Evolutionary conservation across 2,329 filamentous ascomycete species (phyloP), one percentile per base, ranked within the genome.

Genomic region (Xylaria sp.): DNA sequence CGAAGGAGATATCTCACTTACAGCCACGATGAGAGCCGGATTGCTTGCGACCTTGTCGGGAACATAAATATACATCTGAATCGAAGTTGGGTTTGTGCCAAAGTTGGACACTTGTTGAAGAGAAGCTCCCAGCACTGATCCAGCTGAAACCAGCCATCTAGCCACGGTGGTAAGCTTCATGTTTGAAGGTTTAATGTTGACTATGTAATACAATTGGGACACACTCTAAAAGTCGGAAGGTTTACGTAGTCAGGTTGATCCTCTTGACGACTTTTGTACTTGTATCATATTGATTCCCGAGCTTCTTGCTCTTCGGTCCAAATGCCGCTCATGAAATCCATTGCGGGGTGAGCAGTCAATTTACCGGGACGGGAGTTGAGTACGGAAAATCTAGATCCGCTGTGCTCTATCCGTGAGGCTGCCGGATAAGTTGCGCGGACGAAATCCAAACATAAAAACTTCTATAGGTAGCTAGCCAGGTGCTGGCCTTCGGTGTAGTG

Each of bases 1-100:
- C 34, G 5, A 20, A 13, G 18, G 23, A 44, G 46, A n/a, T 15
- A 54, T 60, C 15, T 51, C 28, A 68, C 65, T 37, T 52, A 70
- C 69, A 62, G 69, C 69, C 1, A 70, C 69, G 23, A 79, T 69
- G 23, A 79, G 50, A 15, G 76, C 67, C 13, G 77, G 77, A 10
- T 72, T 77, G n/a, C 67, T 50, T 18, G 75, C 74, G 12, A 78
- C 51, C 41, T 81, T 81, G 34, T 80, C 79, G 2, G 82, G 82
- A 18, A 84, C 83, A 65, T 85, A 85, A 44, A 85, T 83, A 74
- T 80, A 84, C 77, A 85, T 83, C 48, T 72, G 74, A 2, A 81
- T 81, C 15, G 81, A 79, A 2, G 79, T 81, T 0, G 84, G 83
- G 25, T 82, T 84, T 10, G 74, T 72, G 13, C 84, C 83, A 59